Evolutionary conservation across 495 filamentous ascomycete genomes (phyloP), one percentile per base, ranked within the genome.

Genomic region (Trichoderma asperelloides): DNA sequence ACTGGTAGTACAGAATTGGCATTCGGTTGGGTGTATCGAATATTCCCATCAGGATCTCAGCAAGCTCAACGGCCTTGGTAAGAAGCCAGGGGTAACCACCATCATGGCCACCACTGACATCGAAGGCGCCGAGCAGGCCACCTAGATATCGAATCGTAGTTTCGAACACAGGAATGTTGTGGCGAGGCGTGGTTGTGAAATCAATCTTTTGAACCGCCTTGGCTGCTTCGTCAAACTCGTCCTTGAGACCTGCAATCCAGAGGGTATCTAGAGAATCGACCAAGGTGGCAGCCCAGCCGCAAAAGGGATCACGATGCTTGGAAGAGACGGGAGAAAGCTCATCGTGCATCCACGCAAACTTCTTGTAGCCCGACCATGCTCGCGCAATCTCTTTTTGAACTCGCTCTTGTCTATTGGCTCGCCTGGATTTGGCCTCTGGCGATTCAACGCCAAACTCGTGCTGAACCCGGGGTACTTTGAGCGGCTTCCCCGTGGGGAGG

Each of bases 1-100:
- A 97, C 62, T 85, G 81, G 76, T 96, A 97, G 75, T 88, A 94
- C 2, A 95, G 86, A 23, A 90, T 74, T 15, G 95, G 95, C 93
- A 98, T 96, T 66, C 93, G 86, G 73, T 98, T 98, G 0, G 95
- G 94, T 9, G 95, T 98, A 76, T 98, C 95, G 76, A 98, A 98
- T 15, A 91, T 88, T 55, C 91, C 88, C 79, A 96, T 96, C 63
- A 98, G 73, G 37, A 98, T 84, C 71, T 97, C 92, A 18, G 86
- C 95, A 62, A 98, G 81, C 77, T 97, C 91, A 40, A 90, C 81
- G 11, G 95, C 93, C 76, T 98, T 98, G 57, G 91, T 86, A 66
- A 98, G 80, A 30, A 98, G 80, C 27, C 87, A 80, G 33, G 77
- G 73, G 68, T 95, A 87, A 11, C 73, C 67, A 30, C 74, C 75